These are phyloP conservation scores for Cinnamomum micranthum DNA, from an alignment of 164 flowering plant genomes.

Conservation along the genomic window DNA sequence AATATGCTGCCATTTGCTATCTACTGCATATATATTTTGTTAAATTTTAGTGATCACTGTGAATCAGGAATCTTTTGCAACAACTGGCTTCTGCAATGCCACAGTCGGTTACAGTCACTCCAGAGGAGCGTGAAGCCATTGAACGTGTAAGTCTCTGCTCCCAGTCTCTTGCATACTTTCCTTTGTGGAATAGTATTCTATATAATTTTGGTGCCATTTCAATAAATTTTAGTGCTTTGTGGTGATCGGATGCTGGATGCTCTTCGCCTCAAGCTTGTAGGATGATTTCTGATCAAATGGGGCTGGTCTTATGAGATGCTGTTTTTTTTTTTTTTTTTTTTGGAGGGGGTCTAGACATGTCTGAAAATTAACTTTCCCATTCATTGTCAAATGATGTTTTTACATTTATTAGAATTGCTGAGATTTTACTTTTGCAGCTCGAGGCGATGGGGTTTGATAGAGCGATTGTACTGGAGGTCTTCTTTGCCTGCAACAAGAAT, in stretches of 20 bases:
- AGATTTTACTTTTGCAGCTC: slow-evolving; percentile 32
- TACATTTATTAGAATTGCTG: neutral
- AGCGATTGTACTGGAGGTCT: slow-evolving; percentile 49
- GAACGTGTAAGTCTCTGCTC: slow-evolving; percentile 59
- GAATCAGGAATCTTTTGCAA: slow-evolving; percentile 41
- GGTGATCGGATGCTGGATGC: too few species aligned
- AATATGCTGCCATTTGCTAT: neutral
- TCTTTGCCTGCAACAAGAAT: slow-evolving; percentile 63
- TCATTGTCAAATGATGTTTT: neutral
- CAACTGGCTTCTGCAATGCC: slow-evolving; percentile 66
- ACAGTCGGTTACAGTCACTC: slow-evolving; percentile 73
- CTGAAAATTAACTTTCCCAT: neutral
- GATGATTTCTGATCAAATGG: too few species aligned
- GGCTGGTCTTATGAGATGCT: neutral
- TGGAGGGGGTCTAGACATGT: neutral
- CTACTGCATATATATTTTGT: neutral
- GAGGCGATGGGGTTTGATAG: slow-evolving; percentile 67
- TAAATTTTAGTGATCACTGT: slow-evolving; percentile 3
- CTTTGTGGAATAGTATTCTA: neutral
- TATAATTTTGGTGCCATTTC: neutral
- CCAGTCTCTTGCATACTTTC: neutral
- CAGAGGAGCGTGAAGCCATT: slow-evolving; percentile 88
- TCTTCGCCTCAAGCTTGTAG: too few species aligned
- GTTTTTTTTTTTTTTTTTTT: neutral
- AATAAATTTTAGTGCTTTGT: neutral